phyloP scores from a whole-genome alignment of 2,329 filamentous ascomycete genomes.

The Coniosporium uncinatum region DNA sequence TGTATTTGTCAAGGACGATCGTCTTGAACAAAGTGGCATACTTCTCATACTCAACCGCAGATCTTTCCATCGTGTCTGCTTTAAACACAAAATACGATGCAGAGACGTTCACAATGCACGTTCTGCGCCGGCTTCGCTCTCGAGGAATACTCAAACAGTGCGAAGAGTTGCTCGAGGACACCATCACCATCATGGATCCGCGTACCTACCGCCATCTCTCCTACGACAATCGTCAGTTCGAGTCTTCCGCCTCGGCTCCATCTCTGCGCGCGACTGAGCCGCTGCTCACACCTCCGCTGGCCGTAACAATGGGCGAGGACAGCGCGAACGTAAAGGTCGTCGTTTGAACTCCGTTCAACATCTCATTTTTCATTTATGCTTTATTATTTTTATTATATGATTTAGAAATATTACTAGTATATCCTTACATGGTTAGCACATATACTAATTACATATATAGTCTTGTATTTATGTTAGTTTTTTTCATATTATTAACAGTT shows the following conservation, averaged over 20 bases:
- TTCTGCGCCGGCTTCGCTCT: background rate
- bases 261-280: constrained; percentile 69
- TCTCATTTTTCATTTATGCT: too few species aligned
- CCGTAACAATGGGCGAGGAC: constrained; percentile 32
- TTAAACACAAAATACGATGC: background rate
- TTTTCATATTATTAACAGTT: too few species aligned
- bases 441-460: too few species aligned
- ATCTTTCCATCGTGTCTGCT: constrained; percentile 1
- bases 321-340: constrained; percentile 81
- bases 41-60: constrained; percentile 28
- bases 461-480: too few species aligned
- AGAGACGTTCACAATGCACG: background rate
- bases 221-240: constrained; percentile 7
- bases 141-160: background rate
- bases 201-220: background rate
- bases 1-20: constrained; percentile 39
- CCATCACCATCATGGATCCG: background rate
- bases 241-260: constrained; percentile 71
- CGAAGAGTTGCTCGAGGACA: background rate
- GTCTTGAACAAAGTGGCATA: constrained; percentile 40
- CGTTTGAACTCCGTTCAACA: too few species aligned
- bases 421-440: too few species aligned
- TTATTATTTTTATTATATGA: too few species aligned
- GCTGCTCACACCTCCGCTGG: constrained; percentile 47
- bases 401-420: too few species aligned